Evolutionary conservation across 2,329 filamentous ascomycete species (phyloP).

Genomic region (Leptodontidium sp.): DNA sequence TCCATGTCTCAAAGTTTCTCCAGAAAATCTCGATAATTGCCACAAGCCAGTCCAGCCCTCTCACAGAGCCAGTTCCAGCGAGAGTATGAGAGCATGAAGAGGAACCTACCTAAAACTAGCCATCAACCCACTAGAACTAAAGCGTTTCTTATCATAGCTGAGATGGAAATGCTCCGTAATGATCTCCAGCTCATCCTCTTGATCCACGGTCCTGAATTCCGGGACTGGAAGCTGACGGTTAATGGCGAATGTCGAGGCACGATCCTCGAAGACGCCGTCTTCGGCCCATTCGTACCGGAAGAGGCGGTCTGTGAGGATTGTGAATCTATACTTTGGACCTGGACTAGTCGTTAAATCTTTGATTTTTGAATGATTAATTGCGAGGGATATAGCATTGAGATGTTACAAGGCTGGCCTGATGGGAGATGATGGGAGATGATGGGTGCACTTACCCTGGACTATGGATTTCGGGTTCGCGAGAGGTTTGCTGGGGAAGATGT

Average conservation of each 20-base stretch:
- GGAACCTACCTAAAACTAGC: constrained; percentile 24
- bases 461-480: constrained; percentile 54
- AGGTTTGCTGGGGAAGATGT: constrained; percentile 51
- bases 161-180: constrained; percentile 63
- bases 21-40: too few species aligned
- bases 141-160: constrained; percentile 64
- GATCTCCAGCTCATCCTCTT: constrained; percentile 59
- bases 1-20: background rate
- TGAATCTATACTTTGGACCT: constrained; percentile 63
- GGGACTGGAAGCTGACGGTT: constrained; percentile 59
- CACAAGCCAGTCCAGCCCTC: too few species aligned
- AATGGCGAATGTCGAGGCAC: constrained; percentile 68
- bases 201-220: constrained; percentile 57
- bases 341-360: constrained; percentile 42
- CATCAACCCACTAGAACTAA: constrained; percentile 59
- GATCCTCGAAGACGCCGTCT: constrained; percentile 67
- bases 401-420: background rate
- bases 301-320: constrained; percentile 62
- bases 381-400: background rate
- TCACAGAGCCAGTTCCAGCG: too few species aligned
- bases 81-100: background rate
- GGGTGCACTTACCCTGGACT: constrained; percentile 47
- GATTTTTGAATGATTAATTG: background rate
- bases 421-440: background rate
- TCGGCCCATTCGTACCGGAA: constrained; percentile 69